These are phyloP conservation scores for Amanita rubescens DNA, from an alignment of 768 basidiomycete genomes.

Conservation along the genomic window DNA sequence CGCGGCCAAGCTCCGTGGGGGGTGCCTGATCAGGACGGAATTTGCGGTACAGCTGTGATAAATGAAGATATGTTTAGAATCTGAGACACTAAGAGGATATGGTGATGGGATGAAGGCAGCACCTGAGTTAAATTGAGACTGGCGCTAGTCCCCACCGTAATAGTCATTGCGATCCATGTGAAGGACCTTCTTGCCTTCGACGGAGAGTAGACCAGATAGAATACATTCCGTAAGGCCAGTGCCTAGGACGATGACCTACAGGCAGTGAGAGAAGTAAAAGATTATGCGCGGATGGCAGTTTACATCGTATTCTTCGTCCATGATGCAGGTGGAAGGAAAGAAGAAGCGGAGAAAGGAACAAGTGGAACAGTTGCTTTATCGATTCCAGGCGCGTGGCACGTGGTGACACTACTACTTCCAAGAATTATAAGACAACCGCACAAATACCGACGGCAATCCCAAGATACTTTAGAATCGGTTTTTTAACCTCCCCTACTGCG, in stretches of 20 bases:
- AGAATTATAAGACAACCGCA: not conserved
- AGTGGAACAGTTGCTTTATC: slow-evolving; percentile 1
- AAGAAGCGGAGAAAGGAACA: not conserved
- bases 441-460: not conserved
- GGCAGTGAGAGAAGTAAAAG: slow-evolving; percentile 11
- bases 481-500: slow-evolving; percentile 2
- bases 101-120: slow-evolving; percentile 6
- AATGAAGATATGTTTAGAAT: slow-evolving; percentile 9
- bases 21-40: slow-evolving; percentile 75
- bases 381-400: slow-evolving; percentile 4
- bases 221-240: slow-evolving; percentile 99
- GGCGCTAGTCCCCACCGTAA: slow-evolving; percentile 95
- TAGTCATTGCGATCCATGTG: slow-evolving; percentile 99
- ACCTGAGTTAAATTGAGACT: slow-evolving; percentile 97
- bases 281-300: slow-evolving; percentile 10
- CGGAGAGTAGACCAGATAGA: slow-evolving; percentile 95
- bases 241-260: slow-evolving; percentile 83
- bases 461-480: too few species aligned
- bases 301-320: slow-evolving; percentile 99
- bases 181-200: slow-evolving; percentile 98
- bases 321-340: slow-evolving; percentile 27
- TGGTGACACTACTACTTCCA: not conserved
- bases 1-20: slow-evolving; percentile 84
- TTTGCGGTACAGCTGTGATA: slow-evolving; percentile 82
- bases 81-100: slow-evolving; percentile 7